These are phyloP conservation scores for Vitis hybrid DNA, from an alignment of 177 flowering plant species.

Conservation along the genomic window DNA sequence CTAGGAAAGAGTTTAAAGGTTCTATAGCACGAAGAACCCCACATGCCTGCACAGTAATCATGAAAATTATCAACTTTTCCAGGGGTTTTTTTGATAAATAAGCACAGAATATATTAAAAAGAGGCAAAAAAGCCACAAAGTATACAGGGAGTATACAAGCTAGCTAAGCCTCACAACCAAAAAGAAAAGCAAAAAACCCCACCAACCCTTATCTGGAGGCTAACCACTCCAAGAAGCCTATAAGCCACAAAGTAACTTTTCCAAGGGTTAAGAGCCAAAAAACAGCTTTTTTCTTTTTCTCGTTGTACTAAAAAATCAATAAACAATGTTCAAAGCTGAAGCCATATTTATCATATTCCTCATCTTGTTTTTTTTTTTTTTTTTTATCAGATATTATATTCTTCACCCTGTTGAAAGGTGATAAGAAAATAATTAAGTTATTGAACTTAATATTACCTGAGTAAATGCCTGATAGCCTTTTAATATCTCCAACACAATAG, in stretches of 20 bases:
- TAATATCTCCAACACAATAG: conserved; percentile 87
- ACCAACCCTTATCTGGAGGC: too few species aligned
- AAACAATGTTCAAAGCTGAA: too few species aligned
- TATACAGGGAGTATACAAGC: too few species aligned
- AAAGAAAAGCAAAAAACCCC: too few species aligned
- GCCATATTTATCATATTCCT: background rate
- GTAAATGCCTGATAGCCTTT: conserved; percentile 99
- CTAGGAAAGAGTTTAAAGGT: conserved; percentile 90
- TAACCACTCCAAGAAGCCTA: too few species aligned
- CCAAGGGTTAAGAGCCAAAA: background rate
- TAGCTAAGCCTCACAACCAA: too few species aligned
- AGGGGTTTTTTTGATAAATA: background rate
- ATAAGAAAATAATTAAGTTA: background rate
- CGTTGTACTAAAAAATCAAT: too few species aligned
- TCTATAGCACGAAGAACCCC: conserved; percentile 92
- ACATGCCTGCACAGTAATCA: conserved; percentile 64
- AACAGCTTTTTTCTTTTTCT: background rate
- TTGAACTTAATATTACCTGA: conserved; percentile 53
- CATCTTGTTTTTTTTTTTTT: background rate
- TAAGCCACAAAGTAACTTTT: background rate
- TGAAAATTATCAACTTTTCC: background rate
- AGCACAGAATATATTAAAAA: too few species aligned
- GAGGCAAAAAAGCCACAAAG: too few species aligned
- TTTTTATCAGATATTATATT: background rate
- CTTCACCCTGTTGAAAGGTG: too few species aligned